Percentiles rank a stretch among this genome's conserved stretches.
phyloP scores from a whole-genome alignment of 495 filamentous ascomycete species.

The Elaphomyces granulatus region DNA sequence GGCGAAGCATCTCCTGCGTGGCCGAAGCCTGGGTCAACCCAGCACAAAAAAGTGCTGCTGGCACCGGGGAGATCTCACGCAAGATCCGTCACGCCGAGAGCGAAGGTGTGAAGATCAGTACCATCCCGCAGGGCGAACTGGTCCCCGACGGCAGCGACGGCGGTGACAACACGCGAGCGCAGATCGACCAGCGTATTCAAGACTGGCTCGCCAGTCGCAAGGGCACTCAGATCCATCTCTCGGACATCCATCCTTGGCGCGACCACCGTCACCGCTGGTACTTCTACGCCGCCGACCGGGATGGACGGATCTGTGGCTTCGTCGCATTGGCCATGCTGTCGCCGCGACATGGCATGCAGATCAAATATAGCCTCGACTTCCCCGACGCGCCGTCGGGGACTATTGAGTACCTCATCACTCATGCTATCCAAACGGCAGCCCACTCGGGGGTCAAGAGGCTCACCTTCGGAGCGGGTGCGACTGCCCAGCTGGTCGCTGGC shows the following conservation, averaged over 20 bases:
- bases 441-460: constrained; percentile 47
- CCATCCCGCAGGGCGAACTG: constrained; percentile 44
- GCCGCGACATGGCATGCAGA: constrained; percentile 65
- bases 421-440: constrained; percentile 56
- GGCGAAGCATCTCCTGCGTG: constrained; percentile 72
- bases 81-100: constrained; percentile 65
- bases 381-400: constrained; percentile 61
- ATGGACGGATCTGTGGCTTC: constrained; percentile 54
- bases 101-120: constrained; percentile 60
- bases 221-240: constrained; percentile 72
- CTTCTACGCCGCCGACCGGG: constrained; percentile 54
- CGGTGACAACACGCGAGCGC: constrained; percentile 36
- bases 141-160: constrained; percentile 28
- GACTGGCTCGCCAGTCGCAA: constrained; percentile 71
- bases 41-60: constrained; percentile 34
- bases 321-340: constrained; percentile 61
- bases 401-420: constrained; percentile 65
- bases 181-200: constrained; percentile 53
- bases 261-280: constrained; percentile 68
- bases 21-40: constrained; percentile 70
- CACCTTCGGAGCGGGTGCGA: constrained; percentile 70
- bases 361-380: constrained; percentile 82
- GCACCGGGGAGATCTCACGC: constrained; percentile 46
- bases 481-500: constrained; percentile 48
- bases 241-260: constrained; percentile 69